These are phyloP conservation scores for Cerrena zonata DNA, from an alignment of 1,284 basidiomycete genomes.

Conservation along the genomic window DNA sequence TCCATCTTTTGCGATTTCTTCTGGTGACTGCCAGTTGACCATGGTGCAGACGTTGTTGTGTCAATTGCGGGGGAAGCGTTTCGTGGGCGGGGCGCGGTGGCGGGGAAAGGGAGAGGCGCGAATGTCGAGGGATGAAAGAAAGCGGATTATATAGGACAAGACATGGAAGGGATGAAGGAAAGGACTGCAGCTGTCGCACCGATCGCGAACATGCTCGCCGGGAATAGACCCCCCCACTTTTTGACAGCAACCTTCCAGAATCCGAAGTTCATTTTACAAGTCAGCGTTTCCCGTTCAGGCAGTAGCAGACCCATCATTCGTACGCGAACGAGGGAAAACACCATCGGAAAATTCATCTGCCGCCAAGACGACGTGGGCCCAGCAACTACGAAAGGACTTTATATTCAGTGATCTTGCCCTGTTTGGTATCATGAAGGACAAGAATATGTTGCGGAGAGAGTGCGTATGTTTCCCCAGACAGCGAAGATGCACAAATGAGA, in stretches of 20 bases:
- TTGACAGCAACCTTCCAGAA: slow-evolving; percentile 1
- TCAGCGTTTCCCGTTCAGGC: not conserved
- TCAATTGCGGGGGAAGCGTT: not conserved
- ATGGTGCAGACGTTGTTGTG: slow-evolving; percentile 25
- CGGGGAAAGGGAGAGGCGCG: not conserved
- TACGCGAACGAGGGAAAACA: not conserved
- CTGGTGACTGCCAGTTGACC: slow-evolving; percentile 54
- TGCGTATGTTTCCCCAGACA: no score
- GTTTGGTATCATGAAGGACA: no score
- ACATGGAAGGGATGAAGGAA: not conserved
- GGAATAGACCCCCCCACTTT: slow-evolving; percentile 4
- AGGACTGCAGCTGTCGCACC: no score
- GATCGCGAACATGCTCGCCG: not conserved
- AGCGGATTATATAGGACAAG: not conserved
- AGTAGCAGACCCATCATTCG: not conserved
- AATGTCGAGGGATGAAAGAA: not conserved
- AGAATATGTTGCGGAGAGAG: no score
- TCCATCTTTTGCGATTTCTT: slow-evolving; percentile 45
- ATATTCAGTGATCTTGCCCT: no score
- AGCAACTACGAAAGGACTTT: no score
- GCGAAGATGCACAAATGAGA: no score
- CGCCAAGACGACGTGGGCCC: no score
- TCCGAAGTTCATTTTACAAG: no score
- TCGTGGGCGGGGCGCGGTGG: not conserved
- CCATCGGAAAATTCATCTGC: not conserved